Conservation (phyloP, 2,329 filamentous ascomycete species). For the Pseudogymnoascus sp. region DNA sequence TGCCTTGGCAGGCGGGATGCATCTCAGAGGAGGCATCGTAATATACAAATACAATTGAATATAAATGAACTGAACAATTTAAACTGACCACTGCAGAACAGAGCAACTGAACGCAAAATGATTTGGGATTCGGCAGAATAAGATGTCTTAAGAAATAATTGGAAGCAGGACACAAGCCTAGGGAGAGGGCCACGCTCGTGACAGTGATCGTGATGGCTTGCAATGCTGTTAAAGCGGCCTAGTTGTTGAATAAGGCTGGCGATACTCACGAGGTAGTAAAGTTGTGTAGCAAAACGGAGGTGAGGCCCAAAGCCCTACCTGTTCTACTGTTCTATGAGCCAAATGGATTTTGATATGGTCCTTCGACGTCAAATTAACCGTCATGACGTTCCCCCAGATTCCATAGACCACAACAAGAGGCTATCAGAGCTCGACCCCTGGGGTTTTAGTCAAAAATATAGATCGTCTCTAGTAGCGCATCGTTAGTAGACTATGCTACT, state of each 20-base stretch:
- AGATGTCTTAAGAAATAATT: neutral
- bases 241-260: conserved; percentile 1
- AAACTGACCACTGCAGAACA: neutral
- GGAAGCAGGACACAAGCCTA: neutral
- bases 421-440: neutral
- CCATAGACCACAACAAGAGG: neutral
- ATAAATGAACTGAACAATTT: neutral
- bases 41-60: neutral
- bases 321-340: neutral
- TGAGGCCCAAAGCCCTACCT: neutral
- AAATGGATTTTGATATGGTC: neutral
- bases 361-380: neutral
- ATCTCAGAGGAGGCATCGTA: conserved; percentile 30
- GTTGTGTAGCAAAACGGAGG: neutral
- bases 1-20: conserved; percentile 31
- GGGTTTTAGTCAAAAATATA: neutral
- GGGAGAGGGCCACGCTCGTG: neutral
- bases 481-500: neutral
- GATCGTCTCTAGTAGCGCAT: neutral
- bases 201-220: neutral
- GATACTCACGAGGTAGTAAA: neutral
- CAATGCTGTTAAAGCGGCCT: neutral
- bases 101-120: neutral
- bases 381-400: neutral
- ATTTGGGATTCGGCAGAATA: neutral